Percentiles rank a stretch among this genome's conserved stretches.
Evolutionary conservation across 2,329 filamentous ascomycete genomes (phyloP).

Genomic region (Calonectria fujianensis): DNA sequence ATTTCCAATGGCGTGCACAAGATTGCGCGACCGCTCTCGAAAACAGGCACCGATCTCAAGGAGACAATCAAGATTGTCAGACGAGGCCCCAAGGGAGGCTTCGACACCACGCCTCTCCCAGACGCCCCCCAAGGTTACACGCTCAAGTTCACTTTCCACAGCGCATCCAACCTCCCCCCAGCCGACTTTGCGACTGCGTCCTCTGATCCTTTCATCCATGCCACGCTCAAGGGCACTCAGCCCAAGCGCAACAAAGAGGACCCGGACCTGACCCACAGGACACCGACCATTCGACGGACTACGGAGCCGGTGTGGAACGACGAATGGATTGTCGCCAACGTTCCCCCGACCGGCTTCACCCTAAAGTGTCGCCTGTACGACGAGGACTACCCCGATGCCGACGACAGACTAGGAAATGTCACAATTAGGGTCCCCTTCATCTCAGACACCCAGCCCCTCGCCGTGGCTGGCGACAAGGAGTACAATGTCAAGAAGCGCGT

Average conservation of each 20-base stretch:
- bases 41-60: conserved; percentile 50
- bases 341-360: conserved; percentile 86
- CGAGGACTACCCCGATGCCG: conserved; percentile 89
- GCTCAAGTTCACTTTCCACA: conserved; percentile 88
- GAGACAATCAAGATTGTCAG: conserved; percentile 53
- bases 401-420: conserved; percentile 92
- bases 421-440: conserved; percentile 79
- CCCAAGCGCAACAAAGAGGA: conserved; percentile 90
- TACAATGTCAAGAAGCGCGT: conserved; percentile 88
- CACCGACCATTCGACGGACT: conserved; percentile 82
- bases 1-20: conserved; percentile 34
- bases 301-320: conserved; percentile 88
- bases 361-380: conserved; percentile 93
- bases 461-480: conserved; percentile 73
- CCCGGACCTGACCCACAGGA: conserved; percentile 83
- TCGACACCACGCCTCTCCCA: conserved; percentile 86
- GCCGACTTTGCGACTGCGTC: conserved; percentile 86
- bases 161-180: conserved; percentile 86
- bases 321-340: conserved; percentile 91
- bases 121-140: conserved; percentile 86
- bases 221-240: conserved; percentile 83
- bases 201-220: conserved; percentile 88
- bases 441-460: conserved; percentile 79
- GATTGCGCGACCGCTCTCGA: conserved; percentile 34
- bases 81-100: conserved; percentile 81